Base-by-base conservation (phyloP, 768 basidiomycete genomes). In the Kwoniella sp. region DNA sequence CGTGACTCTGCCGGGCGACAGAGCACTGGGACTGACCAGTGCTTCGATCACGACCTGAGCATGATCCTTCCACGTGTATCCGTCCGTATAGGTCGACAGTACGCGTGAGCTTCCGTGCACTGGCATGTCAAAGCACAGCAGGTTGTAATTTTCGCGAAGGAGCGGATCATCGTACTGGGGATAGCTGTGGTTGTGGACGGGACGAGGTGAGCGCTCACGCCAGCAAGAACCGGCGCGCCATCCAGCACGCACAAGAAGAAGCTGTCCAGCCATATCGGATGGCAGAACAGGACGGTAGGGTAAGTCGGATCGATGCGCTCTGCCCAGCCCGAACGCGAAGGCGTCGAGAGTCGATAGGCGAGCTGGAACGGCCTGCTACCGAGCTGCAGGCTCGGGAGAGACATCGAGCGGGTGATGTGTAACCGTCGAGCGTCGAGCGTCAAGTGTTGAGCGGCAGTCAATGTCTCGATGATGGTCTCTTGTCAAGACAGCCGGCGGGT, bases 151-250 rank as follows among this genome's bases (percentile, higher is more conserved):
- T 29, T 54, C 44, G 33, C 48, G 47, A 3, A 63, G 50, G 2
- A 45, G 12, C 10, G 61, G 53, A 47, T 63, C 61, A 20, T 59
- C 57, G 27, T 55, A 56, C 46, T 59, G 61, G 2, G 58, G 58
- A 43, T 60, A 60, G 28, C 58, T 60, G 27, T 14, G 20, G 11
- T 20, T 11, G 7, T 5, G 39, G 39, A 41, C 20, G 6, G 39
- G n/a, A 20, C 25, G 9, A 15, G 20, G 11, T 41, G 11, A 26
- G 20, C 9, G 32, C 39, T 41, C 14, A 31, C 5, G 5, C 25
- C 46, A 48, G 5, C n/a, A n/a, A n/a, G n/a, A n/a, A n/a, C n/a
- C n/a, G n/a, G n/a, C n/a, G n/a, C n/a, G n/a, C n/a, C n/a, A n/a
- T 4, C 17, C 19, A 23, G 2, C 22, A 60, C 53, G 48, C 25